These are phyloP conservation scores for Metschnikowia noctiluminum DNA, from an alignment of 805 yeast genomes.

Conservation along the genomic window DNA sequence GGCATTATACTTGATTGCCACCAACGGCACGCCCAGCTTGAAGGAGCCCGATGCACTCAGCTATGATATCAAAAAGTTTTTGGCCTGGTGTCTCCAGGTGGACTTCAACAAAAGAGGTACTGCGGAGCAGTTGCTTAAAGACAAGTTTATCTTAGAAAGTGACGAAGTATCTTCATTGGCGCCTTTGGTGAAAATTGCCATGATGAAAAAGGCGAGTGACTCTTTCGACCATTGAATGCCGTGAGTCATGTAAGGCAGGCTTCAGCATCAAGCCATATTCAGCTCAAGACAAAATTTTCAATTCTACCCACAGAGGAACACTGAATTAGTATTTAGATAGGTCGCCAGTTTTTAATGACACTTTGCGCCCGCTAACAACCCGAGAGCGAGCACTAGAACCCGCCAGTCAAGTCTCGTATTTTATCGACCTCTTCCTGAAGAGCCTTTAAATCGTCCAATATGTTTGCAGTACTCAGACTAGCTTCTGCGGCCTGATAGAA, in stretches of 20 bases:
- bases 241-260: too few relatives aligned
- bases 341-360: neutral
- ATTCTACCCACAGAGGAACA: constrained; percentile 7
- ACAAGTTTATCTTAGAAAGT: constrained; percentile 60
- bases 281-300: neutral
- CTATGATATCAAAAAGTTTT: constrained; percentile 60
- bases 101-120: constrained; percentile 78
- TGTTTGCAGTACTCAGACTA: constrained; percentile 42
- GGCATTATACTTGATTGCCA: constrained; percentile 90
- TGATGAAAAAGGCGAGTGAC: constrained; percentile 55
- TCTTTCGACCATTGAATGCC: constrained; percentile 9
- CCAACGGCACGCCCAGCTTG: constrained; percentile 93
- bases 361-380: neutral
- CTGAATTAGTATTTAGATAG: constrained; percentile 9
- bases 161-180: constrained; percentile 61
- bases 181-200: constrained; percentile 71
- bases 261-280: too few relatives aligned
- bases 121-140: constrained; percentile 67
- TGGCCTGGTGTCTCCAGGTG: constrained; percentile 77
- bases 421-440: constrained; percentile 69
- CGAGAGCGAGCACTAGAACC: constrained; percentile 24
- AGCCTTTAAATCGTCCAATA: constrained; percentile 62
- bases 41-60: constrained; percentile 84
- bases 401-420: constrained; percentile 46
- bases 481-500: constrained; percentile 12